Base-by-base conservation (phyloP, 2,329 filamentous ascomycete species). In the Colletotrichum sp. region DNA sequence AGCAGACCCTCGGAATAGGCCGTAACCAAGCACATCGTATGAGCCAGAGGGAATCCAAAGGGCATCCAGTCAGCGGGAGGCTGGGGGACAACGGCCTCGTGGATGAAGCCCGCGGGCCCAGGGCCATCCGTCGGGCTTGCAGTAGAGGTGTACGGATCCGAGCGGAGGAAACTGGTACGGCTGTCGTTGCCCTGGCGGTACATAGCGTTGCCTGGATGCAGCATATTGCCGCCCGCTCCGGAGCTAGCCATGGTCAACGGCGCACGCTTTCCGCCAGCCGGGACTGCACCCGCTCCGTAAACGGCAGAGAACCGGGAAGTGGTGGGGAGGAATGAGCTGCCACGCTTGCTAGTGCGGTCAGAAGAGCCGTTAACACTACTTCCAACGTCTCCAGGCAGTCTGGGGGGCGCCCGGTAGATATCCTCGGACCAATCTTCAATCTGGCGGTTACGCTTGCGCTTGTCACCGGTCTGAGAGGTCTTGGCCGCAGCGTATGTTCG, bases 371-470 rank as follows among this genome's bases (percentile, higher is more conserved):
- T 89, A 75, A 92, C 90, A 66, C 91, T 93, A 81, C 91, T 94
- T 74, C 91, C 91, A 57, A 94, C 87, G 80, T 98, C 92, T 22
- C 92, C 97, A 5, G 93, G 91, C 78, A 98, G 89, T 79, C 96
- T 94, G 71, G 94, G 93, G 28, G 96, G 95, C 5, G 96, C 94
- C 59, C 96, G 94, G 85, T 99, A 98, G 80, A 99, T 99, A 82
- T 99, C 97, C 78, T 98, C 95, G 16, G 94, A 94, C 97, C 97
- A 99, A 81, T 98, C 96, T 84, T 99, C 97, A 78, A 99, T 99
- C 86, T 98, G 96, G 80, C 94, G 93, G 79, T 96, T 94, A 75
- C 97, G 93, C 86, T 96, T 94, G 83, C 96, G 96, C 78, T 93
- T 92, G 83, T 97, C 92, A 7, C 93, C 92, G 19, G 92, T 92